phyloP scores from a whole-genome alignment of 2,329 filamentous ascomycete genomes.

The Fonsecaea monophora region DNA sequence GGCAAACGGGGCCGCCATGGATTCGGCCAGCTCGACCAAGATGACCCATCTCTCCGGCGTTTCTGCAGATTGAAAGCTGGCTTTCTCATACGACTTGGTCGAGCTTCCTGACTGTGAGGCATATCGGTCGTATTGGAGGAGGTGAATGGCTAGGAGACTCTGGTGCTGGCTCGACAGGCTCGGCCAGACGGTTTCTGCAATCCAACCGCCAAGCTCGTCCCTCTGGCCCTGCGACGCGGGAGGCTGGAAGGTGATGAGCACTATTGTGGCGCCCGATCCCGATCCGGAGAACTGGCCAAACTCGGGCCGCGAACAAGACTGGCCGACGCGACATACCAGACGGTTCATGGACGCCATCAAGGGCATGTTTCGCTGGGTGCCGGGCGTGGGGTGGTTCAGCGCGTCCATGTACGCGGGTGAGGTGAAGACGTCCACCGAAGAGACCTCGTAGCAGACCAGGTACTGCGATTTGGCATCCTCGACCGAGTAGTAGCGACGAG shows the following conservation, averaged over 20 bases:
- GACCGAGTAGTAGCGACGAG: conserved; percentile 20
- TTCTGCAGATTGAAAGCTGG: conserved; percentile 18
- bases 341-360: conserved; percentile 24
- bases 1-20: conserved; percentile 24
- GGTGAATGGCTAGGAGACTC: conserved; percentile 15
- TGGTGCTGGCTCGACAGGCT: conserved; percentile 12
- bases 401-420: conserved; percentile 23
- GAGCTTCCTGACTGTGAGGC: conserved; percentile 23
- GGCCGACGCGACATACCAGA: conserved; percentile 18
- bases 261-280: conserved; percentile 15
- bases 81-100: conserved; percentile 25
- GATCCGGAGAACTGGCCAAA: conserved; percentile 10
- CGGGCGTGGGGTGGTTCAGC: conserved; percentile 22
- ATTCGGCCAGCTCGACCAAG: conserved; percentile 25
- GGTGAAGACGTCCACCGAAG: conserved; percentile 23
- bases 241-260: conserved; percentile 18
- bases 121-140: conserved; percentile 16
- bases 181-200: conserved; percentile 16
- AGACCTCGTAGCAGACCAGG: conserved; percentile 26
- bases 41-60: conserved; percentile 25
- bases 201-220: conserved; percentile 15
- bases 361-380: conserved; percentile 22
- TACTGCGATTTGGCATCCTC: conserved; percentile 24
- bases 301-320: conserved; percentile 21
- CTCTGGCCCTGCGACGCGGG: conserved; percentile 6